These are phyloP conservation scores for Syncephalastrum contaminatum DNA, from an alignment of 371 early-diverging fungal species.

Conservation along the genomic window DNA sequence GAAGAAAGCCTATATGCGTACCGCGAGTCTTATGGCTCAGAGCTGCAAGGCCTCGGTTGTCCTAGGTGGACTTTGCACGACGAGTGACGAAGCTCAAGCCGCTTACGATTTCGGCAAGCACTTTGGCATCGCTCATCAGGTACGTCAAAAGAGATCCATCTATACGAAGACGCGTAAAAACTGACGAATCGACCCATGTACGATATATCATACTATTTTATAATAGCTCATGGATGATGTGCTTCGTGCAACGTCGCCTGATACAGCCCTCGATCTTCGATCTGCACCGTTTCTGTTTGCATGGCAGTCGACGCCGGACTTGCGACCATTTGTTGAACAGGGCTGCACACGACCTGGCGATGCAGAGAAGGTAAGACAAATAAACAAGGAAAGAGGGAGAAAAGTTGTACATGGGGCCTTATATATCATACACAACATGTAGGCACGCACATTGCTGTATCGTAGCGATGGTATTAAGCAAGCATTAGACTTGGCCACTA, in stretches of 20 bases:
- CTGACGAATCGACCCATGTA: no score
- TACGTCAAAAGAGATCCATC: conserved; percentile 20
- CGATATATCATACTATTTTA: no score
- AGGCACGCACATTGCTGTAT: conserved; percentile 71
- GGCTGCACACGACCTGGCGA: conserved; percentile 70
- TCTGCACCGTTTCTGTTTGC: conserved; percentile 89
- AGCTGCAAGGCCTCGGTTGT: conserved; percentile 87
- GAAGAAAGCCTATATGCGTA: conserved; percentile 92
- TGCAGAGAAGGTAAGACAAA: conserved; percentile 43
- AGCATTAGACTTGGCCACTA: conserved; percentile 56
- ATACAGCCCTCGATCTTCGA: background rate
- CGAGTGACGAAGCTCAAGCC: conserved; percentile 65
- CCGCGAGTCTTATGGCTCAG: conserved; percentile 91
- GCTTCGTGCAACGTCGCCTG: background rate
- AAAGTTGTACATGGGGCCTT: background rate
- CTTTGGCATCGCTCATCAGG: conserved; percentile 93
- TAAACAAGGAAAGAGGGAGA: background rate
- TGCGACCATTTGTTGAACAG: conserved; percentile 81
- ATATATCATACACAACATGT: background rate
- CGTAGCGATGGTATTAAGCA: conserved; percentile 67
- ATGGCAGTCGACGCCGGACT: conserved; percentile 79
- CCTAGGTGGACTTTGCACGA: conserved; percentile 58
- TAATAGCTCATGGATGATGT: background rate
- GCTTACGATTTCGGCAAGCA: conserved; percentile 85
- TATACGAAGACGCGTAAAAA: background rate